Evolutionary conservation across 108 stramenopile species (phyloP), one percentile per base, ranked within the genome.

Genomic region (Cyclotella baltica): DNA sequence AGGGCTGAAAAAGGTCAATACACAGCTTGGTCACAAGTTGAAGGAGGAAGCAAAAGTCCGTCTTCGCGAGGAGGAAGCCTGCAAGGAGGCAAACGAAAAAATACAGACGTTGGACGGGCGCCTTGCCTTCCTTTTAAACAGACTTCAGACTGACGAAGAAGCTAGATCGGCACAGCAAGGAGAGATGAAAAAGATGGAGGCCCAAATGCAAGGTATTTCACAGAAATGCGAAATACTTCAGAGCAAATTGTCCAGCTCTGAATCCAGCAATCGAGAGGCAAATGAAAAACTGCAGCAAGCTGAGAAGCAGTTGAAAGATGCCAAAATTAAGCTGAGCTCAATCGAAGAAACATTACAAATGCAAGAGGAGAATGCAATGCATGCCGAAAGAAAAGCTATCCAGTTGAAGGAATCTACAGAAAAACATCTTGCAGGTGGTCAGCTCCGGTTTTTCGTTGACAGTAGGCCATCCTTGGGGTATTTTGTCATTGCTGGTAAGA

Each of bases 121-220:
- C 0, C 74, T 93, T 25, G 70, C 87, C 10, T 92, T 93, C 50
- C 77, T 95, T 0, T 84, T 95, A 38, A 95, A 93, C 67, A 89
- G 85, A 69, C 85, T 95, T 67, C 91, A 95, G 62, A 74, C 87
- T 34, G 92, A 95, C 72, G 91, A 93, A 64, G 92, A 93, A 72
- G 82, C 85, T 8, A 81, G 72, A 51, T 73, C 88, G 38, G 71
- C 78, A n/a, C 89, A 86, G 36, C 82, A 80, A 35, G 92, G 88
- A 55, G 92, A 95, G 37, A 51, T 83, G 27, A 89, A 90, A 70
- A 90, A 90, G 57, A 70, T 89, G 29, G 87, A 95, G 55, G 85
- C 72, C 18, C 88, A 93, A 72, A 69, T 95, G 20, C 78, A 88
- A 51, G 68, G 58, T 27, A 46, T 81, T 18, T 58, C 84, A 31